phyloP scores from a whole-genome alignment of 2,329 filamentous ascomycete species.

The Cercospora sp. region DNA sequence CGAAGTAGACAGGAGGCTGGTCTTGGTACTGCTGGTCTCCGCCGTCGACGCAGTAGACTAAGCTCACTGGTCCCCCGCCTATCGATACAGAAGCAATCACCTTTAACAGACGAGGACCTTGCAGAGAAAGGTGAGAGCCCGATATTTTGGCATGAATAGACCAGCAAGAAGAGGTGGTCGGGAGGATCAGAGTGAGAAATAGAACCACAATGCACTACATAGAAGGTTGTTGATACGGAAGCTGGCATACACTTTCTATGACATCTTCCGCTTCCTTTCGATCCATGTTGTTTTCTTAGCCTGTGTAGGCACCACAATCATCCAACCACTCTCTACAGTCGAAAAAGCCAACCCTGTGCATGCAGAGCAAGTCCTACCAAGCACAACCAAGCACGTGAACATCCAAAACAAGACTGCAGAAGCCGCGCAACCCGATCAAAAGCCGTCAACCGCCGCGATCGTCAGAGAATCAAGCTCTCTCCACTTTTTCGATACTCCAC shows the following conservation, averaged over 20 bases:
- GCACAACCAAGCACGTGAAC: background rate
- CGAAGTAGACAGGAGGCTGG: background rate
- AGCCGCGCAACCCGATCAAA: constrained; percentile 1
- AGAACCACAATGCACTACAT: background rate
- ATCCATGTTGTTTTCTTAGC: background rate
- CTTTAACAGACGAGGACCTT: background rate
- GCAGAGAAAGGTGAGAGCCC: background rate
- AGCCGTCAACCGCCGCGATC: constrained; percentile 7
- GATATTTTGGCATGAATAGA: background rate
- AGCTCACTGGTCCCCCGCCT: background rate
- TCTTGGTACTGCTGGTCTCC: background rate
- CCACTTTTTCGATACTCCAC: background rate
- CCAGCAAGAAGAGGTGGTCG: background rate
- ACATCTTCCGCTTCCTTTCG: background rate
- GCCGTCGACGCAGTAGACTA: background rate
- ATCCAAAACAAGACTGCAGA: background rate
- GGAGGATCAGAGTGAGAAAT: background rate
- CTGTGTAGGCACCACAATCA: background rate
- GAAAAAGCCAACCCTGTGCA: background rate
- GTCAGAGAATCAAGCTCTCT: background rate
- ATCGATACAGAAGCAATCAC: background rate
- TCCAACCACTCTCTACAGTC: background rate
- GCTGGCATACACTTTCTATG: background rate
- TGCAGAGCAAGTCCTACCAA: background rate
- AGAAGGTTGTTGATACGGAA: background rate